A percentile compares a stretch with the other conserved stretches of the same genome.
Conservation (phyloP, 306 rosid species). For the Cicer cuneatum region DNA sequence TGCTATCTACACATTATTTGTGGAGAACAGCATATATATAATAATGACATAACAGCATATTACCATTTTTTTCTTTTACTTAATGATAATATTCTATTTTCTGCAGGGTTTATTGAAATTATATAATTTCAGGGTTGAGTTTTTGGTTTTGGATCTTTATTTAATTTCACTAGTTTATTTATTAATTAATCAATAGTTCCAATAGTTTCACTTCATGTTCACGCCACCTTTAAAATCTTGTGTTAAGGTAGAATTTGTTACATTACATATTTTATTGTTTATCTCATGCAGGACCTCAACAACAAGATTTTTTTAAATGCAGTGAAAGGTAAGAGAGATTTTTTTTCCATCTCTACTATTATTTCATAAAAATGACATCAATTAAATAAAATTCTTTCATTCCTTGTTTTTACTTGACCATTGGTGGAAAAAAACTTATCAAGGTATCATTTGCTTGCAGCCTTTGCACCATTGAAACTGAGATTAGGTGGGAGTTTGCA, state of each 20-base stretch:
- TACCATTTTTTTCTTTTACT: not conserved
- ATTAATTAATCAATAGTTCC: not conserved
- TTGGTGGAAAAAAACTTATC: conserved; percentile 34
- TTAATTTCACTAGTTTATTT: not conserved
- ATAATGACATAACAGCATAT: conserved; percentile 12
- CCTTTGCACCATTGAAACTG: conserved; percentile 85
- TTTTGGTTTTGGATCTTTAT: conserved; percentile 23
- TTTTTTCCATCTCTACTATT: not conserved
- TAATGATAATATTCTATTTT: conserved; percentile 15
- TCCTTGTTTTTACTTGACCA: not conserved
- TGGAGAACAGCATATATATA: conserved; percentile 4
- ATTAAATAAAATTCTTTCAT: conserved; percentile 11
- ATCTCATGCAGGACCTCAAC: conserved; percentile 71
- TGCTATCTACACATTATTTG: conserved; percentile 32
- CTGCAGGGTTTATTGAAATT: conserved; percentile 21
- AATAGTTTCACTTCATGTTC: not conserved
- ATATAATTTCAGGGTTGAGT: conserved; percentile 23
- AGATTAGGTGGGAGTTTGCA: conserved; percentile 93
- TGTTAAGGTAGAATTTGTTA: not conserved
- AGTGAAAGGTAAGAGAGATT: conserved; percentile 66
- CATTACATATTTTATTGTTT: not conserved
- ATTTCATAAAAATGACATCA: conserved; percentile 1
- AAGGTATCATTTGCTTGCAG: conserved; percentile 54
- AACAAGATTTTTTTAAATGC: conserved; percentile 74
- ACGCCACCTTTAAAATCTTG: conserved; percentile 21